These are phyloP conservation scores for Lepidium sativum DNA, from an alignment of 345 rosid genomes.

Conservation along the genomic window DNA sequence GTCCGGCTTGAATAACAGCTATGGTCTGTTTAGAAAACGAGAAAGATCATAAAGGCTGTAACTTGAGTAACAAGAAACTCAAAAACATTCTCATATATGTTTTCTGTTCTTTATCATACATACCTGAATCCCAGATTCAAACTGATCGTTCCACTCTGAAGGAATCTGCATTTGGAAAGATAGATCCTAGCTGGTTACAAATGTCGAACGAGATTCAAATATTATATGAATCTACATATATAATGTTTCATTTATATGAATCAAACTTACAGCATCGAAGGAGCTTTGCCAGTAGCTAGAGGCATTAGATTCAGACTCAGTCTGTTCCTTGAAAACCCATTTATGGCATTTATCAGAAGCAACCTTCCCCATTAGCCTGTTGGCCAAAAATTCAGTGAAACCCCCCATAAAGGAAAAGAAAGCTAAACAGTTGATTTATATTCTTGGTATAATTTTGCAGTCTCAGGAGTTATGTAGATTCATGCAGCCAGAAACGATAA, in stretches of 20 bases:
- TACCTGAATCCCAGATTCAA: slow-evolving; percentile 97
- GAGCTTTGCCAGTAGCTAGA: slow-evolving; percentile 99
- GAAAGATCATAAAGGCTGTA: not conserved
- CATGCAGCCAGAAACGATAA: not conserved
- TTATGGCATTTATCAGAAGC: slow-evolving; percentile 99
- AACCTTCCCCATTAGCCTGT: slow-evolving; percentile 98
- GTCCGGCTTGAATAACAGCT: slow-evolving; percentile 99
- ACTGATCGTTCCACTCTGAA: slow-evolving; percentile 96
- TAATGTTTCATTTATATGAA: not conserved
- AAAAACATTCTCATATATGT: not conserved
- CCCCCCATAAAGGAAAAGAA: not conserved
- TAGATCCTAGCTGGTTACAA: not conserved
- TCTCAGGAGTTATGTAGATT: not conserved
- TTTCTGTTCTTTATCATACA: not conserved
- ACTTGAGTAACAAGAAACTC: slow-evolving; percentile 11
- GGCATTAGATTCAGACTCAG: slow-evolving; percentile 85
- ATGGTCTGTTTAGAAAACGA: slow-evolving; percentile 51
- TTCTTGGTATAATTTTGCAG: not conserved
- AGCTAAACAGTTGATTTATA: slow-evolving; percentile 4
- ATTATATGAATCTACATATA: not conserved
- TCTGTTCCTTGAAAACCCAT: slow-evolving; percentile 98
- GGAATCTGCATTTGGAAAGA: slow-evolving; percentile 63
- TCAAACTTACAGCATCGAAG: slow-evolving; percentile 72
- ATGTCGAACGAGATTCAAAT: not conserved
- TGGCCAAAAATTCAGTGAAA: not conserved